These are phyloP conservation scores for Retiboletus fuscus DNA, from an alignment of 1,284 basidiomycete species.

Conservation along the genomic window DNA sequence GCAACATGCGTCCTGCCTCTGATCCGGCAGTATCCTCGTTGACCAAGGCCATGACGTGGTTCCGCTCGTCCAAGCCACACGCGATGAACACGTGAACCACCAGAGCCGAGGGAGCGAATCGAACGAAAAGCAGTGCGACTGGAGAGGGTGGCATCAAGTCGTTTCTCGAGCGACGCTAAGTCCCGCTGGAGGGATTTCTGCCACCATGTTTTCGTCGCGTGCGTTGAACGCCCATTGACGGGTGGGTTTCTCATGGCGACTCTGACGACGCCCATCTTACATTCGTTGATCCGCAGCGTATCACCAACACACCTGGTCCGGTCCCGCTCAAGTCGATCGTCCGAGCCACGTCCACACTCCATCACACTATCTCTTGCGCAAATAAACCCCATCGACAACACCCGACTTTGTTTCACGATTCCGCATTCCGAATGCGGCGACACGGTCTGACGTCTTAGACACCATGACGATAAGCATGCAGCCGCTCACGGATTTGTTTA, in stretches of 20 bases:
- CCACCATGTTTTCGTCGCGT: slow-evolving; percentile 58
- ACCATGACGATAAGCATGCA: too few relatives aligned
- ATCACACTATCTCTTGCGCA: slow-evolving; percentile 78
- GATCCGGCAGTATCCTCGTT: slow-evolving; percentile 82
- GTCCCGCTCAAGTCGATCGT: slow-evolving; percentile 94
- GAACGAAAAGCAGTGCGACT: slow-evolving; percentile 48
- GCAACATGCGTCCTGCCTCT: slow-evolving; percentile 83
- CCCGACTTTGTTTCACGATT: slow-evolving; percentile 75
- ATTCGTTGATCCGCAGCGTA: slow-evolving; percentile 59
- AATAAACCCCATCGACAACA: slow-evolving; percentile 76
- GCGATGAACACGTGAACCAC: slow-evolving; percentile 72
- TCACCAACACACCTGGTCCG: slow-evolving; percentile 60
- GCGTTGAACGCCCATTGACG: slow-evolving; percentile 53
- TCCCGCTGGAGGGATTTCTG: slow-evolving; percentile 55
- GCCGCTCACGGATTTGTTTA: too few relatives aligned
- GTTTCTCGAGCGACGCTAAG: slow-evolving; percentile 57
- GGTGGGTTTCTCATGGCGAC: slow-evolving; percentile 50
- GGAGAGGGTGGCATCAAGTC: slow-evolving; percentile 46
- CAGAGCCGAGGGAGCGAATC: slow-evolving; percentile 59
- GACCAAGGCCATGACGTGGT: slow-evolving; percentile 75
- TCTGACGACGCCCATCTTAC: slow-evolving; percentile 67
- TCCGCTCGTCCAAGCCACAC: slow-evolving; percentile 73
- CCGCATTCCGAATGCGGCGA: slow-evolving; percentile 67
- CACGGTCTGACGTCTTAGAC: slow-evolving; percentile 66
- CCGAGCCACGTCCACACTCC: slow-evolving; percentile 85